These are phyloP conservation scores for Cardamine resedifolia DNA, from an alignment of 345 rosid species.

Conservation along the genomic window DNA sequence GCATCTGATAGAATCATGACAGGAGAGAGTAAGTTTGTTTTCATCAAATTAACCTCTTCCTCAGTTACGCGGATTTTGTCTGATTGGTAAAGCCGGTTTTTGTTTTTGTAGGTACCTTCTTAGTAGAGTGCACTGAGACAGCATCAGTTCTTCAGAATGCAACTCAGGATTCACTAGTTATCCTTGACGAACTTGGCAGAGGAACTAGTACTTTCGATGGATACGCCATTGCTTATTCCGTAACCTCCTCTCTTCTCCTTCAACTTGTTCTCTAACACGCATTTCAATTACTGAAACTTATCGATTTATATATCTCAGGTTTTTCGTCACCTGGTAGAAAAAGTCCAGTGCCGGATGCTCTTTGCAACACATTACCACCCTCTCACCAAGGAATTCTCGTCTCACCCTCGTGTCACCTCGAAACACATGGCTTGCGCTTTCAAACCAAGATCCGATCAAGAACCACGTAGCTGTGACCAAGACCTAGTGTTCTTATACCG, in stretches of 20 bases:
- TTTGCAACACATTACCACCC: conserved; percentile 97
- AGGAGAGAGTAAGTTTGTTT: conserved; percentile 73
- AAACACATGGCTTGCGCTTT: conserved; percentile 94
- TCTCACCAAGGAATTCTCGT: conserved; percentile 83
- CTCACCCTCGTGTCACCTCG: conserved; percentile 75
- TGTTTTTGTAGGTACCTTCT: conserved; percentile 70
- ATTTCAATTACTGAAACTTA: background rate
- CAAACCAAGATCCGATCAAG: conserved; percentile 37
- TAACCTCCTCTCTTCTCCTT: conserved; percentile 37
- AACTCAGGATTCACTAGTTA: conserved; percentile 82
- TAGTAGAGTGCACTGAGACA: conserved; percentile 92
- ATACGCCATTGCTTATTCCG: conserved; percentile 93
- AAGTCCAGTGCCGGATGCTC: conserved; percentile 78
- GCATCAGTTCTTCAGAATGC: conserved; percentile 94
- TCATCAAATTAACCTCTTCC: background rate
- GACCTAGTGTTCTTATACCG: conserved; percentile 78
- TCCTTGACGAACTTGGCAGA: conserved; percentile 95
- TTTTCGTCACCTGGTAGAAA: conserved; percentile 89
- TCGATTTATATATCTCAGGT: conserved; percentile 45
- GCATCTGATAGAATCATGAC: conserved; percentile 93
- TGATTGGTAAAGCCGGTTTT: background rate
- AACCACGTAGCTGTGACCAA: conserved; percentile 36
- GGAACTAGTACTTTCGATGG: conserved; percentile 99
- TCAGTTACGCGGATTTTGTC: background rate
- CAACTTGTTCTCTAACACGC: background rate